Conservation (phyloP, 208 protist species). For the Crithidia sp. region DNA sequence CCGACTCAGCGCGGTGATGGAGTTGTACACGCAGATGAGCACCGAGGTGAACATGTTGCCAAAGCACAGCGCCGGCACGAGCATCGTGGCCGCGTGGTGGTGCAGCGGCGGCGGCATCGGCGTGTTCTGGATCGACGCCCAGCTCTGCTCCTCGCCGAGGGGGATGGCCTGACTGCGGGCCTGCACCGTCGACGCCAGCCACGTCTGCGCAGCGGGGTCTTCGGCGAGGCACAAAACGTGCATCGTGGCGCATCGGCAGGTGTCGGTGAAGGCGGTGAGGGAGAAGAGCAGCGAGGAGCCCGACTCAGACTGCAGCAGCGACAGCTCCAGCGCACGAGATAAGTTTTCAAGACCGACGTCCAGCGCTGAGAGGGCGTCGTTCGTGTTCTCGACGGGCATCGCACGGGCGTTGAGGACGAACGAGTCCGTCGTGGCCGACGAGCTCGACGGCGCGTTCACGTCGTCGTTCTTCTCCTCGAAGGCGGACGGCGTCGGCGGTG, state of each 20-base stretch:
- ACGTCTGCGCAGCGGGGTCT: slow-evolving; percentile 71
- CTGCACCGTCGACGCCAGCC: slow-evolving; percentile 71
- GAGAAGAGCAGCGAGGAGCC: slow-evolving; percentile 84
- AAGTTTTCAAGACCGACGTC: slow-evolving; percentile 87
- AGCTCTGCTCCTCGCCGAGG: slow-evolving; percentile 67
- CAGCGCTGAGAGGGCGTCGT: slow-evolving; percentile 82
- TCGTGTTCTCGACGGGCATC: slow-evolving; percentile 56
- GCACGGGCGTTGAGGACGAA: slow-evolving; percentile 66
- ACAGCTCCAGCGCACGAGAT: slow-evolving; percentile 57
- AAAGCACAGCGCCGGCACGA: slow-evolving; percentile 74
- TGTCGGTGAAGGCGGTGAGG: slow-evolving; percentile 81
- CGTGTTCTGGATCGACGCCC: slow-evolving; percentile 76
- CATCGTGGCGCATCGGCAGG: slow-evolving; percentile 68
- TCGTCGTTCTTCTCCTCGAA: slow-evolving; percentile 52
- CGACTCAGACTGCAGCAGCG: slow-evolving; percentile 68
- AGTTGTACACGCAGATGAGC: slow-evolving; percentile 89
- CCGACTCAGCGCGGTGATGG: slow-evolving; percentile 61
- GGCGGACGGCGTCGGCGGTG: slow-evolving; percentile 55
- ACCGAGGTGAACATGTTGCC: slow-evolving; percentile 85
- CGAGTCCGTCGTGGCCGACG: slow-evolving; percentile 53
- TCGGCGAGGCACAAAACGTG: slow-evolving; percentile 81
- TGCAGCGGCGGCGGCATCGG: slow-evolving; percentile 72
- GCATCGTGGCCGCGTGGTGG: slow-evolving; percentile 79
- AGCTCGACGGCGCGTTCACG: slow-evolving; percentile 20
- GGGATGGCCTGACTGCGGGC: slow-evolving; percentile 67